These are phyloP conservation scores for Lepidopterella palustris DNA, from an alignment of 495 filamentous ascomycete species.

Conservation along the genomic window DNA sequence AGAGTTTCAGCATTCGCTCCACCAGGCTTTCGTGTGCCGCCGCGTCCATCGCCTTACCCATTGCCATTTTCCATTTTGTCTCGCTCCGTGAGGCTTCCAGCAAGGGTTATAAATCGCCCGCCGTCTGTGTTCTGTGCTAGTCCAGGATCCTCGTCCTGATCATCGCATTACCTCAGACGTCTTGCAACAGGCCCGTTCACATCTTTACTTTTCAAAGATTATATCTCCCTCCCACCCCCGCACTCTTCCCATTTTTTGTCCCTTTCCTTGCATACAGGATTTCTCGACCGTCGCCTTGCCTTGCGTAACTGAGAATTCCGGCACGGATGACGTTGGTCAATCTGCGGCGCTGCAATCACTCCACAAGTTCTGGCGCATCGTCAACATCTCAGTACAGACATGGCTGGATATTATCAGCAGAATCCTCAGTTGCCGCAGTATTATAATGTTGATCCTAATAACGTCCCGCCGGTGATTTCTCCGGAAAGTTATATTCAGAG, in stretches of 20 bases:
- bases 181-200: slow-evolving; percentile 23
- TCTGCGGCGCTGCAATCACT: slow-evolving; percentile 2
- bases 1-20: slow-evolving; percentile 22
- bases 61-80: too few species aligned
- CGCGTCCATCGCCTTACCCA: too few species aligned
- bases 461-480: slow-evolving; percentile 12
- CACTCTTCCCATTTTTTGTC: slow-evolving; percentile 3
- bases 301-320: slow-evolving; percentile 10
- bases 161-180: background rate
- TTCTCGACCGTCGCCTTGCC: slow-evolving; percentile 17
- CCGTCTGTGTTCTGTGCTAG: slow-evolving; percentile 13
- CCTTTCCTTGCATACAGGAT: slow-evolving; percentile 4
- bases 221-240: slow-evolving; percentile 2
- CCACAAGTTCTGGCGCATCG: background rate
- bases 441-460: slow-evolving; percentile 22
- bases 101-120: slow-evolving; percentile 20
- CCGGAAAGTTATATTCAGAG: slow-evolving; percentile 17
- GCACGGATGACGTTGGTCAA: slow-evolving; percentile 30
- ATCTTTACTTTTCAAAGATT: background rate
- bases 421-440: slow-evolving; percentile 25
- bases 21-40: background rate
- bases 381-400: slow-evolving; percentile 1
- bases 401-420: slow-evolving; percentile 28
- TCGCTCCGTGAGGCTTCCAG: too few species aligned
- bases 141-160: too few species aligned